Evolutionary conservation across 352 stramenopile genomes (phyloP).

Genomic region (Pythium aquatile): DNA sequence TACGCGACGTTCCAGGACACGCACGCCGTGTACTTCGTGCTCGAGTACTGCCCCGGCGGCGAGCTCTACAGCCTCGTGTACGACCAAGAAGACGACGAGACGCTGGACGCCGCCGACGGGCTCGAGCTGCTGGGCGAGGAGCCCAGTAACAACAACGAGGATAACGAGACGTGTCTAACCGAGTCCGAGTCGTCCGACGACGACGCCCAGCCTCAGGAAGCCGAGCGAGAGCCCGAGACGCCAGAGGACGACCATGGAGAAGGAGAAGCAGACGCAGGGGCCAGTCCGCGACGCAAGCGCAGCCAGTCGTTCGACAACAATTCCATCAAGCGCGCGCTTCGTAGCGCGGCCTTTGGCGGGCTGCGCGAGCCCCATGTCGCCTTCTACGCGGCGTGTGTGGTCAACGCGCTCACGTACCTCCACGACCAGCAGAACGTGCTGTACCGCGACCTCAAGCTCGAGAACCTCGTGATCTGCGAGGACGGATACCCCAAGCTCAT

Average conservation of each 20-base stretch:
- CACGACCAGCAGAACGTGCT: constrained; percentile 50
- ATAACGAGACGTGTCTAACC: constrained; percentile 16
- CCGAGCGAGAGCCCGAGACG: constrained; percentile 26
- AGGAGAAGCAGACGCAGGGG: too few species aligned
- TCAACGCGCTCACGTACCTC: constrained; percentile 88
- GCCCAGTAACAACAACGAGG: constrained; percentile 9
- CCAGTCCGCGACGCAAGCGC: background rate
- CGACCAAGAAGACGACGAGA: constrained; percentile 52
- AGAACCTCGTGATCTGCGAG: constrained; percentile 84
- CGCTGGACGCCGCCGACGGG: constrained; percentile 14
- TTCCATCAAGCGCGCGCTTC: constrained; percentile 36
- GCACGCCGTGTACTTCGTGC: constrained; percentile 69
- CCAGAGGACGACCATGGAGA: background rate
- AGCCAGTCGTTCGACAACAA: constrained; percentile 45
- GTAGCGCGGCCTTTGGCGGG: constrained; percentile 33
- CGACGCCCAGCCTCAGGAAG: constrained; percentile 6
- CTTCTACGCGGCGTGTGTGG: constrained; percentile 96
- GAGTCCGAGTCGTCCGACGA: constrained; percentile 12
- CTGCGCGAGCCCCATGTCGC: constrained; percentile 86
- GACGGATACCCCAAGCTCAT: constrained; percentile 86
- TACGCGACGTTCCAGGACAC: constrained; percentile 75
- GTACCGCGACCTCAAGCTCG: constrained; percentile 87
- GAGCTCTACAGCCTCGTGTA: constrained; percentile 90
- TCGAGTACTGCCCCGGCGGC: constrained; percentile 71
- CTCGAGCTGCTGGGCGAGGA: constrained; percentile 11